A percentile compares a stretch with the other conserved stretches of the same genome.
Evolutionary conservation across 1,284 basidiomycete species (phyloP).

Genomic region (Rhizopogon parksii): DNA sequence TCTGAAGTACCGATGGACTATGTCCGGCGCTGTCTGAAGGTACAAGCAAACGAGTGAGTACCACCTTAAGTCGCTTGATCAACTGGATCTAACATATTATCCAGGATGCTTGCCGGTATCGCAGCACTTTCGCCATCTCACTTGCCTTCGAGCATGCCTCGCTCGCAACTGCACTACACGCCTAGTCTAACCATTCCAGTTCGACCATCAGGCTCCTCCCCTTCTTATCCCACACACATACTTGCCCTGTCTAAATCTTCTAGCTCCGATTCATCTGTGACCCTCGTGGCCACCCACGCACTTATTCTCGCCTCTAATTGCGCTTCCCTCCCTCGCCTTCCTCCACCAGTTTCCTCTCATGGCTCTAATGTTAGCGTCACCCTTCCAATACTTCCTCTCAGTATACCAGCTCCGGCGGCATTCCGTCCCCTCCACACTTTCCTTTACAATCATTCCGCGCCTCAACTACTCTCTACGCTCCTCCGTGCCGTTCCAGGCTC

Average conservation of each 20-base stretch:
- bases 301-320: slow-evolving; percentile 55
- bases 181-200: slow-evolving; percentile 39
- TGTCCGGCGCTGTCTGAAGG: slow-evolving; percentile 44
- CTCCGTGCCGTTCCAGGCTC: slow-evolving; percentile 47
- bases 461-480: slow-evolving; percentile 45
- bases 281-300: slow-evolving; percentile 50
- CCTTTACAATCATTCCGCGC: slow-evolving; percentile 58
- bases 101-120: slow-evolving; percentile 47
- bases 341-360: slow-evolving; percentile 30
- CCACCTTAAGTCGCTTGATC: slow-evolving; percentile 4
- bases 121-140: slow-evolving; percentile 42
- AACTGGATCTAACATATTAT: slow-evolving; percentile 4
- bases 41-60: slow-evolving; percentile 46
- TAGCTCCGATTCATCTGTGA: slow-evolving; percentile 26
- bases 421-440: slow-evolving; percentile 59
- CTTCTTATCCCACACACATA: slow-evolving; percentile 49
- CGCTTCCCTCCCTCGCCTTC: slow-evolving; percentile 48
- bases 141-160: slow-evolving; percentile 40
- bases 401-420: slow-evolving; percentile 59
- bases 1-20: slow-evolving; percentile 52
- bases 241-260: slow-evolving; percentile 44
- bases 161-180: slow-evolving; percentile 40
- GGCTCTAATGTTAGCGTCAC: slow-evolving; percentile 32
- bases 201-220: slow-evolving; percentile 26
- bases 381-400: slow-evolving; percentile 59